Evolutionary conservation across 2,329 filamentous ascomycete genomes (phyloP).

Genomic region (Colletotrichum nymphaeae): DNA sequence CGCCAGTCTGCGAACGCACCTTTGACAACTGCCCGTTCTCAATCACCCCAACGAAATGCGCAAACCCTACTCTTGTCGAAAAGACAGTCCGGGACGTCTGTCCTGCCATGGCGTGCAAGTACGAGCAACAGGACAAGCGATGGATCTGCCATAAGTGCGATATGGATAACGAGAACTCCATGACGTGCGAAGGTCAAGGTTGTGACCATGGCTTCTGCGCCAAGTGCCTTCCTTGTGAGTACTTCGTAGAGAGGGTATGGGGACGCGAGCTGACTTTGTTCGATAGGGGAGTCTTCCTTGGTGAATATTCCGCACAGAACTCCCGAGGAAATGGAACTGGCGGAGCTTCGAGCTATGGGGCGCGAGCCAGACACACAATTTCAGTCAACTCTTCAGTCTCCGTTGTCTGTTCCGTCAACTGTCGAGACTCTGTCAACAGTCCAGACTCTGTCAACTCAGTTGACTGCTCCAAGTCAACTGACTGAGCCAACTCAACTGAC

Average conservation of each 20-base stretch:
- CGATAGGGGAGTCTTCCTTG: neutral
- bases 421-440: no score
- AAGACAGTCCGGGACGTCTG: neutral
- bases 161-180: neutral
- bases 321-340: no score
- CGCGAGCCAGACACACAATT: neutral
- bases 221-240: conserved; percentile 18
- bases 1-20: neutral
- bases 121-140: neutral
- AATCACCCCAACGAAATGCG: neutral
- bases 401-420: no score
- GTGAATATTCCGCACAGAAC: neutral
- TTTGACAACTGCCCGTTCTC: neutral
- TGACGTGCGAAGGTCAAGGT: neutral
- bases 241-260: neutral
- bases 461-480: no score
- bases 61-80: neutral
- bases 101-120: neutral
- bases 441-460: no score
- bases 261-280: neutral
- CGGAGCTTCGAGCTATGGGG: no score
- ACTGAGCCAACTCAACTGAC: no score
- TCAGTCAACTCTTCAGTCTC: no score
- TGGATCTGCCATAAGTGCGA: conserved; percentile 20
- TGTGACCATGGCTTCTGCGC: conserved; percentile 6